Base-by-base conservation (phyloP, 75 land plant species). In the Pinus albicaulis region DNA sequence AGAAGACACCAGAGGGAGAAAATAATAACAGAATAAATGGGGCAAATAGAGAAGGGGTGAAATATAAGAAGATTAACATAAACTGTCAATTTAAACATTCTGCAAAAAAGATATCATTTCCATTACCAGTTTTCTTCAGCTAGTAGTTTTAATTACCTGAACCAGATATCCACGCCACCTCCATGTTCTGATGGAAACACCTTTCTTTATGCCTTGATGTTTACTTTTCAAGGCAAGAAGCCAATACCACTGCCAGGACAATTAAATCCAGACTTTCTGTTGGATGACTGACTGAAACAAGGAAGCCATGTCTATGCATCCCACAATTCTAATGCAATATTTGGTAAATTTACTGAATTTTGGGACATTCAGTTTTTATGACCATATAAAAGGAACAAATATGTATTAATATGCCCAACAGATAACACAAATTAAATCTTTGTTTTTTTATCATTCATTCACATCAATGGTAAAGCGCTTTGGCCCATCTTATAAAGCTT, bases 221-320 rank as follows among this genome's bases (percentile, higher is more conserved):
- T 78, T 82, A 60, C 85, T 83, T 76, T 86, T 87, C 31, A 76
- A 73, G 58, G 88, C 77, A 78, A 91, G 76, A 59, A 91, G 76
- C 83, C 90, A 78, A 80, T 87, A 93, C 98, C 96, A 95, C 98
- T 95, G 90, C 66, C 69, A 84, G 24, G 72, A 41, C 20, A 7
- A 55, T 36, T 55, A 63, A 72, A 22, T 31, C 16, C 25, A 75
- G 41, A 64, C 38, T 34, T 31, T 38, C 24, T 4, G n/a, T 76
- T 71, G 58, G 28, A 68, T 31, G 71, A 55, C 66, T 24, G 34
- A 65, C 4, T 64, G 22, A 61, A 76, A 23, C 15, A 41, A 76
- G 31, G 57, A 66, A 74, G 57, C 56, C 58, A 22, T 55, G n/a
- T 52, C 17, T 13, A 74, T 2, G 55, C 20, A 60, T 48, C 56